These are phyloP conservation scores for Phialophora macrospora DNA, from an alignment of 2,329 filamentous ascomycete genomes.

Conservation along the genomic window DNA sequence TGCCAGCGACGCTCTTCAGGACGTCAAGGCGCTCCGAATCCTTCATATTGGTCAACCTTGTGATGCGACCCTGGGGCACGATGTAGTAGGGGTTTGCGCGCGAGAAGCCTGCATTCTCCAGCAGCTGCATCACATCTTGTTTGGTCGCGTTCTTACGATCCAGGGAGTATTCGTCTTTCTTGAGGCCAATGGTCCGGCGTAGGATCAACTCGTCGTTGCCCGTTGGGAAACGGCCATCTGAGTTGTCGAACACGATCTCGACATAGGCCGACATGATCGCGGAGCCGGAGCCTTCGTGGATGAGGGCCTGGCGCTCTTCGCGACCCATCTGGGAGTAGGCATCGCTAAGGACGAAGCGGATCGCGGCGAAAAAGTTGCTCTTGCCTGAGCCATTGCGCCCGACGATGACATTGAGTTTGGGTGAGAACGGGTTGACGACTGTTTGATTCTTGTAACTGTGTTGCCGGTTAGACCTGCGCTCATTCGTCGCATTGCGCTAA, in stretches of 20 bases:
- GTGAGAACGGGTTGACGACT: slow-evolving; percentile 96
- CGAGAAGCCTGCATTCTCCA: slow-evolving; percentile 96
- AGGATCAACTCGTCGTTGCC: slow-evolving; percentile 88
- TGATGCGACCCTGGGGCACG: slow-evolving; percentile 95
- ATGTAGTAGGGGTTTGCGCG: slow-evolving; percentile 99
- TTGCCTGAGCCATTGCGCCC: slow-evolving; percentile 99
- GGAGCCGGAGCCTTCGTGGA: slow-evolving; percentile 98
- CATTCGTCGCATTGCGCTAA: not conserved
- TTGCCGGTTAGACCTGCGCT: slow-evolving; percentile 6
- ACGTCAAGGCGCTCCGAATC: slow-evolving; percentile 87
- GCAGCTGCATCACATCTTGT: slow-evolving; percentile 88
- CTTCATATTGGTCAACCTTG: slow-evolving; percentile 97
- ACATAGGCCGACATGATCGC: slow-evolving; percentile 99
- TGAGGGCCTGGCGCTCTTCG: slow-evolving; percentile 90
- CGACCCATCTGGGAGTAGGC: slow-evolving; percentile 94
- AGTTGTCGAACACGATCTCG: slow-evolving; percentile 98
- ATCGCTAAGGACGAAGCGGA: slow-evolving; percentile 97
- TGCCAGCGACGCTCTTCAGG: slow-evolving; percentile 97
- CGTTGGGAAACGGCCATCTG: slow-evolving; percentile 91
- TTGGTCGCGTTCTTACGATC: slow-evolving; percentile 97
- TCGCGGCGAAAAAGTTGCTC: slow-evolving; percentile 99
- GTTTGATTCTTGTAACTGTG: slow-evolving; percentile 98
- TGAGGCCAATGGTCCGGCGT: slow-evolving; percentile 90
- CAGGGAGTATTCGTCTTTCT: slow-evolving; percentile 98
- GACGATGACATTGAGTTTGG: slow-evolving; percentile 97